Conservation (phyloP, 2,329 filamentous ascomycete genomes). For the Myriangium duriaei region DNA sequence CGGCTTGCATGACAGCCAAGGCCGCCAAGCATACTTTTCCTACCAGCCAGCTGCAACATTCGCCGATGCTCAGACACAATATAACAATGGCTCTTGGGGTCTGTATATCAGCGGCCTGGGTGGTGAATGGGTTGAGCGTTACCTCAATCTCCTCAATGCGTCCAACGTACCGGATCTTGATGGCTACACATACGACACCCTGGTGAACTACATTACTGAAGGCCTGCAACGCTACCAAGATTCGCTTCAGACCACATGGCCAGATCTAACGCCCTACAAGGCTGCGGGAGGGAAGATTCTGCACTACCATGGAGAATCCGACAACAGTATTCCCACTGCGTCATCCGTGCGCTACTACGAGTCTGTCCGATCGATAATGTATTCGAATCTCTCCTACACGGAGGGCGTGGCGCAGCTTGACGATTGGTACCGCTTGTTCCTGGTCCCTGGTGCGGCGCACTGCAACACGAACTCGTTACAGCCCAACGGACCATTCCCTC, state of each 20-base stretch:
- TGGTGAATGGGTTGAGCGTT: constrained; percentile 33
- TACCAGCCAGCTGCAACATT: constrained; percentile 23
- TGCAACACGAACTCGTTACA: constrained; percentile 33
- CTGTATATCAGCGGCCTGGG: constrained; percentile 23
- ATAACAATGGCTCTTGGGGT: constrained; percentile 24
- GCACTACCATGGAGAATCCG: constrained; percentile 47
- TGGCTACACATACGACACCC: constrained; percentile 44
- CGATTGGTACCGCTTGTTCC: constrained; percentile 44
- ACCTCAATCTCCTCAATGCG: constrained; percentile 28
- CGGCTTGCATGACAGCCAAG: constrained; percentile 29
- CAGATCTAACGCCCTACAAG: constrained; percentile 41
- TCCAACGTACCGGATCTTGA: constrained; percentile 33
- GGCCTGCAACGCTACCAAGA: constrained; percentile 39
- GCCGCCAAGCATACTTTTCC: constrained; percentile 29
- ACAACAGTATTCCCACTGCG: constrained; percentile 39
- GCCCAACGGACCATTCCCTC: constrained; percentile 27
- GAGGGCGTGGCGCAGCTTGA: constrained; percentile 30
- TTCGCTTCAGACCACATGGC: constrained; percentile 41
- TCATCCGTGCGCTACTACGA: constrained; percentile 45
- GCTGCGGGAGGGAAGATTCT: constrained; percentile 42
- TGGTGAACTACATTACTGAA: constrained; percentile 42
- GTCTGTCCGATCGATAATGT: constrained; percentile 40
- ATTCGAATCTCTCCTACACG: constrained; percentile 27
- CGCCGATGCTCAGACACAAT: constrained; percentile 24
- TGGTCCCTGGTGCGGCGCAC: constrained; percentile 42